Percentiles rank a stretch among this genome's conserved stretches.
phyloP scores from a whole-genome alignment of 2,329 filamentous ascomycete genomes.

The Epichloe baconii region DNA sequence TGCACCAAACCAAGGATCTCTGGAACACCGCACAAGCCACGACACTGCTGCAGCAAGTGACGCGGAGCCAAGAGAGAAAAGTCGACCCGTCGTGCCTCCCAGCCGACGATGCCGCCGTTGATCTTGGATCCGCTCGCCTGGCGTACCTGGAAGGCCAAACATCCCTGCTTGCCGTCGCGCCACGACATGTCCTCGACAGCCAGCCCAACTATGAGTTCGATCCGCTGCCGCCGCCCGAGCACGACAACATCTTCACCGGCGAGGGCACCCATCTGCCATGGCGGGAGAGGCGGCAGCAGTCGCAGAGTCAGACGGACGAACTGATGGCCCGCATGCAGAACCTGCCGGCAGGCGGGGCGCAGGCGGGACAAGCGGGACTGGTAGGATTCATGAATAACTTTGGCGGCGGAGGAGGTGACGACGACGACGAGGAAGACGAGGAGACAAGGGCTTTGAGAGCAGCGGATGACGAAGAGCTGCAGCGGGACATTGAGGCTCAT shows the following conservation, averaged over 20 bases:
- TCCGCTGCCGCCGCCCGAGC: constrained; percentile 57
- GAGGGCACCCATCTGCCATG: constrained; percentile 30
- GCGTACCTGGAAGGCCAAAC: constrained; percentile 67
- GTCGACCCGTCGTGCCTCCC: constrained; percentile 27
- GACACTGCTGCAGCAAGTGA: constrained; percentile 55
- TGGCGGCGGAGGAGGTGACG: not conserved
- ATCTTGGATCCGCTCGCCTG: constrained; percentile 53
- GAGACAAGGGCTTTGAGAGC: constrained; percentile 13
- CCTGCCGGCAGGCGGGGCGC: constrained; percentile 9
- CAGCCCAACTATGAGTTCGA: constrained; percentile 67
- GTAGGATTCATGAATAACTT: constrained; percentile 1
- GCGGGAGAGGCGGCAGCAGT: constrained; percentile 14
- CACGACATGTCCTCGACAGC: constrained; percentile 47
- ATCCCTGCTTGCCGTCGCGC: constrained; percentile 55
- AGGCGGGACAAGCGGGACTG: not conserved
- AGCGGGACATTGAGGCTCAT: constrained; percentile 18
- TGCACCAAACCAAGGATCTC: constrained; percentile 62
- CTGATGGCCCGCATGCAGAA: constrained; percentile 17
- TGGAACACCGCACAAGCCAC: constrained; percentile 72
- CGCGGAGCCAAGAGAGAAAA: constrained; percentile 38
- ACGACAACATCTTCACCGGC: constrained; percentile 37
- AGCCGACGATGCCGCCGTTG: constrained; percentile 24
- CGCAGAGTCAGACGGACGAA: constrained; percentile 3
- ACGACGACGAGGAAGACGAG: constrained; percentile 14
- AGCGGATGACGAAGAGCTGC: constrained; percentile 20